Evolutionary conservation across 2,329 filamentous ascomycete genomes (phyloP).

Genomic region (Microdochium trichocladiopsis): DNA sequence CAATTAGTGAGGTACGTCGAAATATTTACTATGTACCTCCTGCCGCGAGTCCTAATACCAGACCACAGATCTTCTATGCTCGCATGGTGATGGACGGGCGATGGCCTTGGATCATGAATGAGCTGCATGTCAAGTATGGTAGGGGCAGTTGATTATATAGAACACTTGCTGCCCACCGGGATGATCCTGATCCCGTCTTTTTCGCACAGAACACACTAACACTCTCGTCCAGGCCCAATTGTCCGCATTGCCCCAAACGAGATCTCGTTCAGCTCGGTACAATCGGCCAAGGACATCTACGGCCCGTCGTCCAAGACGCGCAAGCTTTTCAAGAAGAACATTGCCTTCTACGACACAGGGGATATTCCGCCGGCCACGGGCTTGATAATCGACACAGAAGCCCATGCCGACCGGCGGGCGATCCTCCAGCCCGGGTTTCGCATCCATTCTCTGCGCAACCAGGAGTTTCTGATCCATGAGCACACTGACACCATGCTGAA

Average conservation of each 20-base stretch:
- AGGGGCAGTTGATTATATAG: neutral
- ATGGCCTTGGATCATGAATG: slow-evolving; percentile 4
- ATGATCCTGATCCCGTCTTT: too few species aligned
- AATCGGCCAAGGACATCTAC: slow-evolving; percentile 9
- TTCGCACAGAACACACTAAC: neutral
- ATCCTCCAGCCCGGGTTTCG: slow-evolving; percentile 12
- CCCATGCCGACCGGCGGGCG: slow-evolving; percentile 11
- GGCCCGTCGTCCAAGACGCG: slow-evolving; percentile 7
- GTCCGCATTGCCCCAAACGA: slow-evolving; percentile 12
- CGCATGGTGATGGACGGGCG: slow-evolving; percentile 3
- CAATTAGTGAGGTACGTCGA: slow-evolving; percentile 8
- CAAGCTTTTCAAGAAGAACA: slow-evolving; percentile 10
- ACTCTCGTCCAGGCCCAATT: slow-evolving; percentile 3
- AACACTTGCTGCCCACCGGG: neutral
- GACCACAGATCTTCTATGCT: slow-evolving; percentile 8
- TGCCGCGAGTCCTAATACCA: neutral
- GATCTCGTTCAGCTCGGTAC: slow-evolving; percentile 8
- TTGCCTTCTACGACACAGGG: slow-evolving; percentile 9
- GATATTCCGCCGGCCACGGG: slow-evolving; percentile 5
- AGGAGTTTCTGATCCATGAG: slow-evolving; percentile 13
- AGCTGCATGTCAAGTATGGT: slow-evolving; percentile 8
- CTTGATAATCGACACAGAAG: slow-evolving; percentile 10
- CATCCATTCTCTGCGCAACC: slow-evolving; percentile 9
- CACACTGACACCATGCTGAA: slow-evolving; percentile 10
- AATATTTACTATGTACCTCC: neutral